Evolutionary conservation across 345 rosid genomes (phyloP).

Genomic region (Eutrema japonicum): DNA sequence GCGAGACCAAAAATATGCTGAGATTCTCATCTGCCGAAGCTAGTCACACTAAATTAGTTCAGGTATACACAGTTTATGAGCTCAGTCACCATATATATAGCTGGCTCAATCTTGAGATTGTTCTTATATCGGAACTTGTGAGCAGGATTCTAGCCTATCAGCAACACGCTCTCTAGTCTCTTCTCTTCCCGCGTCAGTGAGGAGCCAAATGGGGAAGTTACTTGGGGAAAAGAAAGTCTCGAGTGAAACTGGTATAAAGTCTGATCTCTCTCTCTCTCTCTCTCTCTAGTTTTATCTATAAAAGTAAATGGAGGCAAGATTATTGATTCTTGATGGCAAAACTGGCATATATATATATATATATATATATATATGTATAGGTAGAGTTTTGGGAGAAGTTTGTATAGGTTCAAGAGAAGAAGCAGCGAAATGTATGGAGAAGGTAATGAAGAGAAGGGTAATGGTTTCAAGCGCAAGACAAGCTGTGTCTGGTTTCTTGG

Average conservation of each 20-base stretch:
- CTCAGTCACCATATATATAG: neutral
- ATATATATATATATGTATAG: slow-evolving; percentile 40
- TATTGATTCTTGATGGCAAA: slow-evolving; percentile 8
- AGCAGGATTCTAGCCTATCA: slow-evolving; percentile 64
- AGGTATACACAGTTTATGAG: slow-evolving; percentile 51
- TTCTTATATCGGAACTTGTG: slow-evolving; percentile 24
- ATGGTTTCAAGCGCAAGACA: slow-evolving; percentile 88
- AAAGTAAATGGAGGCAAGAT: neutral
- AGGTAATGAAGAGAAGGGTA: slow-evolving; percentile 57
- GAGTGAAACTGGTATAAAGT: slow-evolving; percentile 61
- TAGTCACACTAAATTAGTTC: slow-evolving; percentile 51
- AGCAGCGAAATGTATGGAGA: slow-evolving; percentile 69
- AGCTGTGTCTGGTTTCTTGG: slow-evolving; percentile 76
- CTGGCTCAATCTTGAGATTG: slow-evolving; percentile 10
- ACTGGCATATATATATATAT: neutral
- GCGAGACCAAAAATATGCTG: slow-evolving; percentile 59
- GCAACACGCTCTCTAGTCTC: slow-evolving; percentile 58
- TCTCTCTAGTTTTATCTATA: neutral
- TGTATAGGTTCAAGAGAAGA: slow-evolving; percentile 67
- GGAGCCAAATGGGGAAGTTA: slow-evolving; percentile 62
- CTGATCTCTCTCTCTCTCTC: slow-evolving; percentile 16
- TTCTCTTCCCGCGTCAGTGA: slow-evolving; percentile 68
- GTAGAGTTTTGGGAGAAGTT: slow-evolving; percentile 52
- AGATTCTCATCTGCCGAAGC: slow-evolving; percentile 55
- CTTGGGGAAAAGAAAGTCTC: slow-evolving; percentile 56